These are phyloP conservation scores for Iris pallida DNA, from an alignment of 116 monocot species.

Conservation along the genomic window DNA sequence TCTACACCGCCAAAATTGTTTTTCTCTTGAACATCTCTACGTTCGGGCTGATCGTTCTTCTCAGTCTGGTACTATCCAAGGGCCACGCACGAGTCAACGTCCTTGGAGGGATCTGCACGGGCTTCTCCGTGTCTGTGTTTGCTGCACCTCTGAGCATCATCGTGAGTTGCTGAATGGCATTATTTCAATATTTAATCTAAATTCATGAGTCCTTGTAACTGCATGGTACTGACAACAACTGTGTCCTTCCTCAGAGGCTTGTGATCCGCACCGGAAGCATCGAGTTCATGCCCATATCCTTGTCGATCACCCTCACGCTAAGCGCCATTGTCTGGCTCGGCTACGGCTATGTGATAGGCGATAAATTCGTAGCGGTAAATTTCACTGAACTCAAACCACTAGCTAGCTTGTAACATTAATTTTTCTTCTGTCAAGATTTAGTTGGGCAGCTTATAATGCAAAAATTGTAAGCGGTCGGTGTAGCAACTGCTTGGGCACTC, in stretches of 20 bases:
- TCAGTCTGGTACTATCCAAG: neutral
- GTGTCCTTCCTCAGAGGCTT: constrained; percentile 3
- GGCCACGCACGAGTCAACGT: neutral
- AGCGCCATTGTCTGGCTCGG: constrained; percentile 11
- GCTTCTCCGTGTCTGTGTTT: constrained; percentile 9
- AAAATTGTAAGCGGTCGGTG: too few relatives aligned
- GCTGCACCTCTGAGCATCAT: constrained; percentile 14
- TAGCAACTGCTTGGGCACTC: too few relatives aligned
- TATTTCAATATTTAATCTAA: neutral
- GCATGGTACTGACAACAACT: neutral
- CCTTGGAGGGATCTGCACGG: constrained; percentile 12
- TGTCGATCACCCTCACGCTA: constrained; percentile 12
- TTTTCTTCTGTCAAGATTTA: neutral
- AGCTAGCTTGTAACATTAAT: neutral
- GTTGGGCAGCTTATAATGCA: neutral
- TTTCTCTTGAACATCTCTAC: constrained; percentile 1
- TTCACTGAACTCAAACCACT: neutral
- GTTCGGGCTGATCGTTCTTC: constrained; percentile 5
- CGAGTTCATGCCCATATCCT: constrained; percentile 15
- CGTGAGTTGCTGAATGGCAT: too few relatives aligned
- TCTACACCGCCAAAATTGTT: constrained; percentile 8
- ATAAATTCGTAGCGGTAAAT: constrained; percentile 15
- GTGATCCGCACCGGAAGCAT: constrained; percentile 14
- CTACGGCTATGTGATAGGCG: constrained; percentile 7
- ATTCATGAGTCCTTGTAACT: neutral